Conservation (phyloP, 148 eudicot species). For the Fallopia convolvulus region DNA sequence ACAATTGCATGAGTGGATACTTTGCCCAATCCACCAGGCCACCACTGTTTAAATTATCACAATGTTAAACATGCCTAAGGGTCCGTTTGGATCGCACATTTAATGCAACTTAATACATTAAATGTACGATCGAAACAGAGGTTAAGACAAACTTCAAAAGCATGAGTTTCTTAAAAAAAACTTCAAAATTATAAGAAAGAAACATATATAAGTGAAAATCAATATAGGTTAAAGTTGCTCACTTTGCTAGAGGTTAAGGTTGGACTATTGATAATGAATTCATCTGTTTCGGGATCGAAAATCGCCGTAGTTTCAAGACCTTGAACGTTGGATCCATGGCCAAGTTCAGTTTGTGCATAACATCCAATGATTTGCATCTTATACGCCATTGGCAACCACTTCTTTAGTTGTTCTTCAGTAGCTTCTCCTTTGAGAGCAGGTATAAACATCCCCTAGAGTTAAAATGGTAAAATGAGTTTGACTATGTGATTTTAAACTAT, state of each 20-base stretch:
- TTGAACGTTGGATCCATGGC: conserved; percentile 99
- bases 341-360: conserved; percentile 99
- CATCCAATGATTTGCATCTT: conserved; percentile 96
- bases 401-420: conserved; percentile 83
- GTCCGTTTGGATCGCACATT: no score
- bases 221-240: conserved; percentile 15
- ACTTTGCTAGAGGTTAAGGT: conserved; percentile 95
- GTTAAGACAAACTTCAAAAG: neutral
- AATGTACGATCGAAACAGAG: no score
- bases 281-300: conserved; percentile 83
- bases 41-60: conserved; percentile 53
- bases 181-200: neutral
- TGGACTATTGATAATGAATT: conserved; percentile 85
- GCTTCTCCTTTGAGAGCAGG: conserved; percentile 95
- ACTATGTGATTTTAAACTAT: neutral
- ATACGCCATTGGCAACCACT: conserved; percentile 91
- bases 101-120: no score
- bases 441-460: conserved; percentile 75
- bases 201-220: neutral
- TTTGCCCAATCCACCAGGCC: conserved; percentile 99
- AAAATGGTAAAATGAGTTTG: neutral
- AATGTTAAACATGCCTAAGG: neutral
- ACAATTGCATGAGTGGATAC: conserved; percentile 82
- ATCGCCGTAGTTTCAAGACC: conserved; percentile 98
- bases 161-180: neutral